A percentile compares a stretch with the other conserved stretches of the same genome.
These are phyloP conservation scores for Penicillium ochrochloron DNA, from an alignment of 495 filamentous ascomycete genomes.

Conservation along the genomic window DNA sequence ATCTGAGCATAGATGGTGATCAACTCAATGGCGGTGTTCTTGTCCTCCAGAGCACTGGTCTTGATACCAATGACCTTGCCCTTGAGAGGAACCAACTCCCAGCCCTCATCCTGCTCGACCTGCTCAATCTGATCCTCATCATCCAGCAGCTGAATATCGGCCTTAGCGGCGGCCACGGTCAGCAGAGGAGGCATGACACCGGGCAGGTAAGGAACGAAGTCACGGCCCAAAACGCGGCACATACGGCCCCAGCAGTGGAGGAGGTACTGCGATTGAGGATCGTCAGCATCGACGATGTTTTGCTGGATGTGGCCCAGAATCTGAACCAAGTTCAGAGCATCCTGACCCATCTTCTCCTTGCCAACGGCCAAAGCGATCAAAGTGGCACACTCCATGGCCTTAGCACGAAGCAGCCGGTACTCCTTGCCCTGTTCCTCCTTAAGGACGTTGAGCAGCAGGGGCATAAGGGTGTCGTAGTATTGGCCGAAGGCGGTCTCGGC, in stretches of 20 bases:
- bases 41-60: slow-evolving; percentile 95
- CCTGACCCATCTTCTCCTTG: slow-evolving; percentile 83
- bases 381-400: slow-evolving; percentile 99
- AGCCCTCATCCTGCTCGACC: slow-evolving; percentile 93
- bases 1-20: slow-evolving; percentile 97
- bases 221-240: slow-evolving; percentile 88
- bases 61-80: slow-evolving; percentile 99
- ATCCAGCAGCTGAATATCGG: slow-evolving; percentile 95
- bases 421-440: slow-evolving; percentile 90
- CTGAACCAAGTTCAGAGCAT: slow-evolving; percentile 84
- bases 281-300: slow-evolving; percentile 86
- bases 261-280: slow-evolving; percentile 95
- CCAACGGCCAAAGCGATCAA: slow-evolving; percentile 96
- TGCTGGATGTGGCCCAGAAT: slow-evolving; percentile 86
- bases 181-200: slow-evolving; percentile 95
- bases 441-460: slow-evolving; percentile 86
- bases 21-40: slow-evolving; percentile 98
- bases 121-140: slow-evolving; percentile 94
- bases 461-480: slow-evolving; percentile 96
- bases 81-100: slow-evolving; percentile 95
- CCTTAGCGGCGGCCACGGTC: slow-evolving; percentile 90
- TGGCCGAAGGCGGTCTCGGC: slow-evolving; percentile 94
- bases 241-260: slow-evolving; percentile 99
- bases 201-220: slow-evolving; percentile 90
- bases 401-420: slow-evolving; percentile 85